Conservation (phyloP, 805 yeast species). For the Saturnispora silvae region DNA sequence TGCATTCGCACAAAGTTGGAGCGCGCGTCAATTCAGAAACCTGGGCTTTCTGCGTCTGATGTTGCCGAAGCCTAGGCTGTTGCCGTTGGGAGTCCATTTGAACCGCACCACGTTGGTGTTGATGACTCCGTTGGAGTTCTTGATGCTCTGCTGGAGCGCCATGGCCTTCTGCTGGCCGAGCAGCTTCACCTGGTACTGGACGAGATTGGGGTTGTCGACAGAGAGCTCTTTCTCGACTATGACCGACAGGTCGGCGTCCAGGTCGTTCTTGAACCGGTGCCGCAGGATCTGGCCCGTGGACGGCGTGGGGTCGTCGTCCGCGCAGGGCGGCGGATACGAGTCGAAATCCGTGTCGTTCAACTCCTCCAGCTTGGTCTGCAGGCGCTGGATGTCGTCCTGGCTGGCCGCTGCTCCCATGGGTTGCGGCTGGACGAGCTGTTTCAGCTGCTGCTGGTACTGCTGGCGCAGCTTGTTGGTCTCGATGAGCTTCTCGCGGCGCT, state of each 20-base stretch:
- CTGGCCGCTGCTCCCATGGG: not conserved
- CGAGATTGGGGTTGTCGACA: constrained; percentile 29
- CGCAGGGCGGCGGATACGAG: not conserved
- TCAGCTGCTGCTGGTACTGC: not conserved
- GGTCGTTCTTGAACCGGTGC: not conserved
- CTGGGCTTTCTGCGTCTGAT: constrained; percentile 36
- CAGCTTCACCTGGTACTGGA: constrained; percentile 24
- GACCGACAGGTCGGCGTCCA: constrained; percentile 18
- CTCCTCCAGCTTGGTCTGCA: not conserved
- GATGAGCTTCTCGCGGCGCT: not conserved
- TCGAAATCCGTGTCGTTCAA: not conserved
- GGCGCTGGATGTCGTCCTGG: not conserved
- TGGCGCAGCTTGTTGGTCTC: not conserved
- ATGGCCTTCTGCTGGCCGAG: constrained; percentile 18
- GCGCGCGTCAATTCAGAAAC: too few species aligned
- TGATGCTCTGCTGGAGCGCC: constrained; percentile 21
- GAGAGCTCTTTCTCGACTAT: constrained; percentile 23
- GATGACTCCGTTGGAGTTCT: constrained; percentile 21
- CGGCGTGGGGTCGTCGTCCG: too few species aligned
- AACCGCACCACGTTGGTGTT: constrained; percentile 32
- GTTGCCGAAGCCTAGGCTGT: constrained; percentile 35
- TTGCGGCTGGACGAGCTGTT: not conserved
- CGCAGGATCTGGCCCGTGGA: too few species aligned
- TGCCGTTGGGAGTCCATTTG: constrained; percentile 38
- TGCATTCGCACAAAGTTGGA: too few species aligned